Evolutionary conservation across 2,329 filamentous ascomycete species (phyloP).

Genomic region (Chaetomium sp.): DNA sequence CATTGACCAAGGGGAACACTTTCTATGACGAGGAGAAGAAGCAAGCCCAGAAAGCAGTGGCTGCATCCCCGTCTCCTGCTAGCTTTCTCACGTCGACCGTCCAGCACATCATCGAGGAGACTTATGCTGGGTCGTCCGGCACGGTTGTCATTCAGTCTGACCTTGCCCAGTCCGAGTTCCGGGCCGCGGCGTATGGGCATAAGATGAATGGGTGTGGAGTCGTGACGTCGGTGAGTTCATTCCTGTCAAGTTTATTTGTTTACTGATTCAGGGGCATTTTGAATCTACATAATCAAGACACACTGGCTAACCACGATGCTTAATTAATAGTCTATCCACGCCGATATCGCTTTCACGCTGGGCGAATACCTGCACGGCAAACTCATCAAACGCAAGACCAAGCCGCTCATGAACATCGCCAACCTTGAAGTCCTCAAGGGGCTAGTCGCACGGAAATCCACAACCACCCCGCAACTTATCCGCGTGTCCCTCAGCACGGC

Average conservation of each 20-base stretch:
- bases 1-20: background rate
- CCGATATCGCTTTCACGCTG: constrained; percentile 43
- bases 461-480: constrained; percentile 27
- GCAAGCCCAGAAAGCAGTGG: background rate
- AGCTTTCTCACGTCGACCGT: background rate
- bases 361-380: background rate
- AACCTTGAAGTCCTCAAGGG: background rate
- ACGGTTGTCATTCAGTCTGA: background rate
- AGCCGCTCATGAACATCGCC: background rate
- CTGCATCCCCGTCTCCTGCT: background rate
- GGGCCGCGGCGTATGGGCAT: constrained; percentile 42
- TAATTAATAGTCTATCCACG: constrained; percentile 38
- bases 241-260: constrained; percentile 25
- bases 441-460: constrained; percentile 31
- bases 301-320: too few relatives aligned
- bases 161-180: constrained; percentile 37
- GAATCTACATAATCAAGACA: too few relatives aligned
- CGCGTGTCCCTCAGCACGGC: constrained; percentile 28
- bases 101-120: background rate
- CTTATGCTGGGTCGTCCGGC: background rate
- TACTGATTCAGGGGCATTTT: too few relatives aligned
- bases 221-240: too few relatives aligned
- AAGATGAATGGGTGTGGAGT: constrained; percentile 21
- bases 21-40: background rate
- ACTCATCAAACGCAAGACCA: background rate